phyloP scores from a whole-genome alignment of 192 early-diverging fungal species.

The Coemansia sp. region DNA sequence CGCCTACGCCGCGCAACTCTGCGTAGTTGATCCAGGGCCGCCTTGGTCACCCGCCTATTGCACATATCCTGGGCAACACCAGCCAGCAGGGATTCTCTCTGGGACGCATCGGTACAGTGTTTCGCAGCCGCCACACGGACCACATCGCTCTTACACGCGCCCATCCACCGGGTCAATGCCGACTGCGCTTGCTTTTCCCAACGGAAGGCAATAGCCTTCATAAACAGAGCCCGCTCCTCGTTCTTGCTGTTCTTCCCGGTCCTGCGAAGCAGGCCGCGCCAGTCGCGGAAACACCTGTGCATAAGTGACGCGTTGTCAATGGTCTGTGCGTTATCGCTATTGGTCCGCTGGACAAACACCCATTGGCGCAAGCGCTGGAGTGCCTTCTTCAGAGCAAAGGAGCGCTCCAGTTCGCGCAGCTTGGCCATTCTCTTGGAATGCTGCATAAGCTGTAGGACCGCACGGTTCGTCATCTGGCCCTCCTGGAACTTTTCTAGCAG shows the following conservation, averaged over 20 bases:
- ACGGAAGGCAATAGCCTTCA: constrained; percentile 27
- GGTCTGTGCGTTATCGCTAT: constrained; percentile 16
- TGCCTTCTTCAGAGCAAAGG: neutral
- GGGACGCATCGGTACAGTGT: neutral
- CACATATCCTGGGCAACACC: constrained; percentile 18
- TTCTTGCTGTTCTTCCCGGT: neutral
- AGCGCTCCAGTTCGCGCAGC: constrained; percentile 18
- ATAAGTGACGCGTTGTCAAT: constrained; percentile 22
- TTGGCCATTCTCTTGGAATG: constrained; percentile 9
- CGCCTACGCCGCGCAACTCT: neutral
- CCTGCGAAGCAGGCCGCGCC: constrained; percentile 16
- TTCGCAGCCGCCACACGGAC: constrained; percentile 24
- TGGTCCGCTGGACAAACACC: neutral
- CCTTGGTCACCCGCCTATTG: neutral
- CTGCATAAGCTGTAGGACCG: neutral
- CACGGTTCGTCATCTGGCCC: constrained; percentile 1
- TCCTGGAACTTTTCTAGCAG: constrained; percentile 11
- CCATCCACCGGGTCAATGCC: constrained; percentile 28
- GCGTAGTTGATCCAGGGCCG: constrained; percentile 8
- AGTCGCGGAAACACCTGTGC: constrained; percentile 25
- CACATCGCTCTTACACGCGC: constrained; percentile 13
- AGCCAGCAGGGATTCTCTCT: constrained; percentile 5
- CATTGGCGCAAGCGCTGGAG: constrained; percentile 18
- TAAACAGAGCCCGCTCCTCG: constrained; percentile 6
- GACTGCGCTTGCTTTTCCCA: constrained; percentile 40